Base-by-base conservation (phyloP, 1,284 basidiomycete genomes). In the Neonothopanus nambi region DNA sequence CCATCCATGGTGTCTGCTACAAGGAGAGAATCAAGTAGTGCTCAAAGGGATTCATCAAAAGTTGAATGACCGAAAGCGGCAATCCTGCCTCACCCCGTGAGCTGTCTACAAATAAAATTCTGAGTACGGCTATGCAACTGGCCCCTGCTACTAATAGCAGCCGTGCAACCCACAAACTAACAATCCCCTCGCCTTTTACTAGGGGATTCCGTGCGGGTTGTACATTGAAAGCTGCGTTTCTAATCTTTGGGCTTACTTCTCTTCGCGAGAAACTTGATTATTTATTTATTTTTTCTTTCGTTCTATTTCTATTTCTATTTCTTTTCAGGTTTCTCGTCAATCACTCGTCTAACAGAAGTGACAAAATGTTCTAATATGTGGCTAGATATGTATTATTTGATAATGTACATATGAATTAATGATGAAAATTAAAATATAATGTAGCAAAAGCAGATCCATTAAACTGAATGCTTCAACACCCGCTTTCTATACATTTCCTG, bases 401-500 rank as follows among this genome's bases (percentile, higher is more conserved):
- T 7, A 6, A 39, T 15, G 20, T 39, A n/a, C 7, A 39, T 40
- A 42, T 7, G 24, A 28, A 30, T 45, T 33, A 17, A 26, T 24
- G 13, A 11, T n/a, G 21, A 17, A 37, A 17, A 38, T 9, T 21
- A 21, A 35, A 48, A 38, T 12, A 48, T n/a, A n/a, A n/a, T n/a
- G n/a, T n/a, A n/a, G n/a, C n/a, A n/a, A n/a, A n/a, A n/a, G n/a
- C n/a, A n/a, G n/a, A n/a, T n/a, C n/a, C n/a, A n/a, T 23, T 18
- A 23, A 28, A 24, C 6, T 20, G 24, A 28, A 33, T 63, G 57
- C 35, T 57, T 59, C 18, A 39, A 52, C 15, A 59, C 57, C 35
- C 51, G 53, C 18, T 59, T 58, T 37, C 55, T 53, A 55, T 71
- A 71, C 30, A 57, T 43, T 21, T 66, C 61, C 52, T 66, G 62